phyloP scores from a whole-genome alignment of 2,329 filamentous ascomycete species.

The Pseudogymnoascus sp. region DNA sequence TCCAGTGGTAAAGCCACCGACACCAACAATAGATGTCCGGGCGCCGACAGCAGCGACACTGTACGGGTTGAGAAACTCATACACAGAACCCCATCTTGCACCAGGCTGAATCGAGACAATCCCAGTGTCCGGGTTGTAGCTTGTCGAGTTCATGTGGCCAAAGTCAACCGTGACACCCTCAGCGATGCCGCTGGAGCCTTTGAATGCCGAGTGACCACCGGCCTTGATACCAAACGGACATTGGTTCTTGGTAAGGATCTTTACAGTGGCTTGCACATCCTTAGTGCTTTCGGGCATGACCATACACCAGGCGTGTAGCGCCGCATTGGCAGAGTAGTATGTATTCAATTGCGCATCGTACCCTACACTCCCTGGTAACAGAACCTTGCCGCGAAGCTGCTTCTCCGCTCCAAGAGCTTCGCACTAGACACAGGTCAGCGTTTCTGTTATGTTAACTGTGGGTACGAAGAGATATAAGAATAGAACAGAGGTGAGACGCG shows the following conservation, averaged over 20 bases:
- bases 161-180: conserved; percentile 42
- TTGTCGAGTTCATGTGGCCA: conserved; percentile 21
- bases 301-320: conserved; percentile 33
- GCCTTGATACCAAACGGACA: conserved; percentile 42
- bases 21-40: conserved; percentile 31
- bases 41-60: conserved; percentile 31
- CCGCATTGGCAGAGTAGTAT: conserved; percentile 35
- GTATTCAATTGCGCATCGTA: conserved; percentile 30
- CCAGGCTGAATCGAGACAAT: conserved; percentile 31
- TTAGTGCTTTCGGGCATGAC: conserved; percentile 29
- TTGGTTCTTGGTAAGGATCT: conserved; percentile 34
- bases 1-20: conserved; percentile 34
- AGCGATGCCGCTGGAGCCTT: conserved; percentile 40
- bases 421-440: conserved; percentile 23
- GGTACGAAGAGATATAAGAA: neutral
- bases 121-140: conserved; percentile 23
- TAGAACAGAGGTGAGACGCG: neutral
- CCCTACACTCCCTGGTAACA: conserved; percentile 24
- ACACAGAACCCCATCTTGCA: conserved; percentile 34
- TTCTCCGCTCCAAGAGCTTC: conserved; percentile 20
- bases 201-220: conserved; percentile 42
- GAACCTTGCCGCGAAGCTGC: conserved; percentile 27
- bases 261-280: conserved; percentile 34
- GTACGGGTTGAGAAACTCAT: conserved; percentile 28
- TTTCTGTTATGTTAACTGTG: neutral